phyloP scores from a whole-genome alignment of 768 basidiomycete genomes.

The Tricholoma sp. region DNA sequence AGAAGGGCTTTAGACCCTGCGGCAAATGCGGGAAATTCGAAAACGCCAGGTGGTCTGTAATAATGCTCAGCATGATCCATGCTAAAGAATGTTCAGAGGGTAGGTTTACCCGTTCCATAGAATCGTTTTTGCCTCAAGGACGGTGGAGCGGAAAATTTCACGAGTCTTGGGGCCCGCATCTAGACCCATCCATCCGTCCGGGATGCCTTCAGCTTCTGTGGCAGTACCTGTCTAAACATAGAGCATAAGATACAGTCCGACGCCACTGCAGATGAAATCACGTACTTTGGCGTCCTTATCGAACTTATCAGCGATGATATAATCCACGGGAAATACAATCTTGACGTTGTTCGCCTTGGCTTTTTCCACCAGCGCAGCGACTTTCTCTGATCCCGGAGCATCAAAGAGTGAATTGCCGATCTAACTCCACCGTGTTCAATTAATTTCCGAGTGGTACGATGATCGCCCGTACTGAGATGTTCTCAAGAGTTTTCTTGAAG shows the following conservation, averaged over 20 bases:
- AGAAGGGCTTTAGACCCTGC: conserved; percentile 80
- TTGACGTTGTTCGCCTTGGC: conserved; percentile 90
- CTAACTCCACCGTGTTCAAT: conserved; percentile 28
- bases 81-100: not conserved
- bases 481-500: conserved; percentile 92
- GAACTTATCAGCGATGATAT: conserved; percentile 92
- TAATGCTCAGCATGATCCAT: not conserved
- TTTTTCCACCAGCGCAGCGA: conserved; percentile 78
- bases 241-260: not conserved
- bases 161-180: conserved; percentile 86
- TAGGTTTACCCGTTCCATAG: conserved; percentile 85
- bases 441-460: conserved; percentile 1
- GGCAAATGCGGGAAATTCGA: conserved; percentile 93
- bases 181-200: conserved; percentile 91
- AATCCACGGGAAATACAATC: conserved; percentile 94
- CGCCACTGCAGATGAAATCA: not conserved
- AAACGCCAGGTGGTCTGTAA: conserved; percentile 89
- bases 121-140: conserved; percentile 88
- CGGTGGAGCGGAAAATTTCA: conserved; percentile 73
- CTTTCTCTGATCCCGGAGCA: conserved; percentile 82
- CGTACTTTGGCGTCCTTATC: conserved; percentile 82
- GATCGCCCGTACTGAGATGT: conserved; percentile 52
- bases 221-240: conserved; percentile 57
- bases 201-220: conserved; percentile 84
- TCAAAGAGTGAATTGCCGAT: conserved; percentile 97